These are phyloP conservation scores for Russula vinacea DNA, from an alignment of 768 basidiomycete genomes.

Conservation along the genomic window DNA sequence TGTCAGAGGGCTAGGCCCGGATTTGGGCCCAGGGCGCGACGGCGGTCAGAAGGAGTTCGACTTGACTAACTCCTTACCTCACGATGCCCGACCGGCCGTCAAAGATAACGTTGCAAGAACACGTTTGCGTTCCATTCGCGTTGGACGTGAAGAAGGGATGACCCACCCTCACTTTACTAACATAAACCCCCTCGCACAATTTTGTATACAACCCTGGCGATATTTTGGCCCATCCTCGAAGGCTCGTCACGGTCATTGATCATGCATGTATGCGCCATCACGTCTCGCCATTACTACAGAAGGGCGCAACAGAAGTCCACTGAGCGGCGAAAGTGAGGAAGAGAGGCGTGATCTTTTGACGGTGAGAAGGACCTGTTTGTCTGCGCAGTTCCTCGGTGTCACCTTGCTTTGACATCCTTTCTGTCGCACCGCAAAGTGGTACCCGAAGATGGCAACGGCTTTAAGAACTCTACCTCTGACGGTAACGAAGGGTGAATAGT, in stretches of 20 bases:
- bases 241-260: background rate
- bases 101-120: too few relatives aligned
- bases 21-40: too few relatives aligned
- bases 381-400: background rate
- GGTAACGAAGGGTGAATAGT: background rate
- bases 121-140: too few relatives aligned
- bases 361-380: background rate
- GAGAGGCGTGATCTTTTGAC: background rate
- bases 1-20: too few relatives aligned
- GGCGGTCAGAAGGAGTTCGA: too few relatives aligned
- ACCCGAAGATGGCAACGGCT: background rate
- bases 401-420: background rate
- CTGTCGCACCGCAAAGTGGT: background rate
- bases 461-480: too few relatives aligned
- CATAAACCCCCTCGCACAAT: too few relatives aligned
- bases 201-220: background rate
- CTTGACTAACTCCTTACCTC: too few relatives aligned
- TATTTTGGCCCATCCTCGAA: background rate
- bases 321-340: background rate
- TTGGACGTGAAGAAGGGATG: too few relatives aligned
- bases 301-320: background rate
- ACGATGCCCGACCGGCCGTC: too few relatives aligned
- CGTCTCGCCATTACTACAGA: background rate
- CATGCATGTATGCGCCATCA: background rate
- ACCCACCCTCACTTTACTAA: too few relatives aligned